Percentiles rank a stretch among this genome's conserved stretches.
Conservation (phyloP, 2,329 filamentous ascomycete species). For the Cytospora mali region DNA sequence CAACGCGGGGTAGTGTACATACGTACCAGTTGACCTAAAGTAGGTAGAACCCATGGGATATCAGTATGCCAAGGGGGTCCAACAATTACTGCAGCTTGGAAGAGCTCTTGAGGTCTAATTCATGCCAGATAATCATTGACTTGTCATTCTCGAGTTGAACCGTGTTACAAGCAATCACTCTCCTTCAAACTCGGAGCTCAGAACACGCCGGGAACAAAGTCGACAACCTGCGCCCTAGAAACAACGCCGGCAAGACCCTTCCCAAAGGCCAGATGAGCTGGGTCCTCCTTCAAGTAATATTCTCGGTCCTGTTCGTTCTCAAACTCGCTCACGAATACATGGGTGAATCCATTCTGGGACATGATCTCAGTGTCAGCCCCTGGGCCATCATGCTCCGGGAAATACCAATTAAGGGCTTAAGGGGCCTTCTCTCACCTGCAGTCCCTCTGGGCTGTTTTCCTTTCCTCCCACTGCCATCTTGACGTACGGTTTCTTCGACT, state of each 20-base stretch:
- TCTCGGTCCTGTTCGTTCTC: constrained; percentile 63
- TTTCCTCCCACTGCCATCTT: constrained; percentile 59
- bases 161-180: background rate
- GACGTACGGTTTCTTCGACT: constrained; percentile 62
- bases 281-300: constrained; percentile 69
- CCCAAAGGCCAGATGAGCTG: constrained; percentile 64
- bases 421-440: constrained; percentile 48
- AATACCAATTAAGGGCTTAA: too few relatives aligned
- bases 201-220: constrained; percentile 57
- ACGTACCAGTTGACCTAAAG: too few relatives aligned
- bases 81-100: too few relatives aligned
- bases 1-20: background rate
- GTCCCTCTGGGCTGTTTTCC: constrained; percentile 64
- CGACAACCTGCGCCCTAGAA: constrained; percentile 59
- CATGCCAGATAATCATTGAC: too few relatives aligned
- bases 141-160: too few relatives aligned
- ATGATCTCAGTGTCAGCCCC: background rate
- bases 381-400: background rate
- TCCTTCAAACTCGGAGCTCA: constrained; percentile 5
- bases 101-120: too few relatives aligned
- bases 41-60: too few relatives aligned
- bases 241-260: constrained; percentile 50
- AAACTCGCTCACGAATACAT: constrained; percentile 72
- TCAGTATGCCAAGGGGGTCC: too few relatives aligned
- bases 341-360: constrained; percentile 64